Percentiles rank a stretch among this genome's conserved stretches.
phyloP scores from a whole-genome alignment of 495 filamentous ascomycete species.

The Pseudotulostoma volvatum region DNA sequence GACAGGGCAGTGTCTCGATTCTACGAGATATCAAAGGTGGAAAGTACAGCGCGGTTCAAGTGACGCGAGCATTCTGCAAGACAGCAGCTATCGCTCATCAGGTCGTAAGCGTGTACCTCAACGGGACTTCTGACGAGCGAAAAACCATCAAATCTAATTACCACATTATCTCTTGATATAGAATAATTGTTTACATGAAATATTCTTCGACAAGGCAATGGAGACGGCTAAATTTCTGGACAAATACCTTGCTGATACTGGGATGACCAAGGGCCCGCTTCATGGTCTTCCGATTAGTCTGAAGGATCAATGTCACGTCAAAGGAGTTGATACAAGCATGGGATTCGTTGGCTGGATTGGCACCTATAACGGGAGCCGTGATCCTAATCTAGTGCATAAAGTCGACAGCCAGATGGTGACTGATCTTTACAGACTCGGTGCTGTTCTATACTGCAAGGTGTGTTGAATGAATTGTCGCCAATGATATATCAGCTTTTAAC shows the following conservation, averaged over 20 bases:
- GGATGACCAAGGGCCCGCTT: slow-evolving; percentile 36
- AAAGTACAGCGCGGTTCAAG: slow-evolving; percentile 36
- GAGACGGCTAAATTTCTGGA: slow-evolving; percentile 43
- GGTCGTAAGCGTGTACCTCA: slow-evolving; percentile 23
- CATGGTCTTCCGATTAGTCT: slow-evolving; percentile 52
- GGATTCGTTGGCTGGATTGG: slow-evolving; percentile 39
- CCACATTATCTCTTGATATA: no score
- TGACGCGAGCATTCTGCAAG: slow-evolving; percentile 45
- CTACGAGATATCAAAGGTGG: slow-evolving; percentile 28
- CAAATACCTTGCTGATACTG: slow-evolving; percentile 31
- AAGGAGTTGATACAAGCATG: slow-evolving; percentile 48
- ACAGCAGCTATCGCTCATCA: slow-evolving; percentile 45
- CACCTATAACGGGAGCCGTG: slow-evolving; percentile 32
- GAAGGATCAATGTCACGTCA: slow-evolving; percentile 58
- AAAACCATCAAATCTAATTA: no score
- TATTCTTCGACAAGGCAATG: slow-evolving; percentile 46
- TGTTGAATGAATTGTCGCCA: slow-evolving; percentile 25
- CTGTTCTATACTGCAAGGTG: slow-evolving; percentile 51
- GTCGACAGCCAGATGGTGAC: slow-evolving; percentile 35
- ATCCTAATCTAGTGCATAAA: slow-evolving; percentile 19
- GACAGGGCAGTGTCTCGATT: slow-evolving; percentile 37
- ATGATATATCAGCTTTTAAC: slow-evolving; percentile 20
- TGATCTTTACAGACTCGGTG: slow-evolving; percentile 39
- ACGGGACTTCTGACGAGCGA: no score
- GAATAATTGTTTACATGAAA: slow-evolving; percentile 45